A percentile compares a stretch with the other conserved stretches of the same genome.
Conservation (phyloP, 371 early-diverging fungal genomes). For the Gilbertella persicaria region DNA sequence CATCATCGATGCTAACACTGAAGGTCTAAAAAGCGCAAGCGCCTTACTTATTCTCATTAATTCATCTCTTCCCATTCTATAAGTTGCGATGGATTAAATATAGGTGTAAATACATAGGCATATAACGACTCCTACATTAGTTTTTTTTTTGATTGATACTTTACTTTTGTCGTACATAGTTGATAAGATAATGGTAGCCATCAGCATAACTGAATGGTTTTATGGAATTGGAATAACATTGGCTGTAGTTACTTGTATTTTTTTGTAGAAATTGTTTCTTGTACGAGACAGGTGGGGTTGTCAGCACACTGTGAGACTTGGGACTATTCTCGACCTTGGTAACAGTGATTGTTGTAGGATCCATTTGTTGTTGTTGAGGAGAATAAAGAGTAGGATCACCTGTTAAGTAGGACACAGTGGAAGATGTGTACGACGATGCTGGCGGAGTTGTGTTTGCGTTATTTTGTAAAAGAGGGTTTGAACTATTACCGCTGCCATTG, state of each 20-base stretch:
- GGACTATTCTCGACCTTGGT: too few relatives aligned
- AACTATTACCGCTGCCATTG: too few relatives aligned
- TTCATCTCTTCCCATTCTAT: slow-evolving; percentile 82
- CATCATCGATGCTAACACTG: slow-evolving; percentile 88
- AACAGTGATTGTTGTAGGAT: too few relatives aligned
- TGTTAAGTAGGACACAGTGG: too few relatives aligned
- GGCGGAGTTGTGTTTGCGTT: too few relatives aligned
- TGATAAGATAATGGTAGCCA: slow-evolving; percentile 85
- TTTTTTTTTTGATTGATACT: not conserved
- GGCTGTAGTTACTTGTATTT: slow-evolving; percentile 43
- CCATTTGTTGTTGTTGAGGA: too few relatives aligned
- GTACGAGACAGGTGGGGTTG: too few relatives aligned
- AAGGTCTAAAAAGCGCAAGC: slow-evolving; percentile 86
- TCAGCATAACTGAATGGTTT: slow-evolving; percentile 85
- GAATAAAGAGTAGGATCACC: too few relatives aligned
- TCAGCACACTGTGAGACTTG: too few relatives aligned
- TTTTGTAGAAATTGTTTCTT: too few relatives aligned
- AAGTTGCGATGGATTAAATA: not conserved
- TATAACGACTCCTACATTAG: not conserved
- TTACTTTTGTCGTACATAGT: slow-evolving; percentile 77
- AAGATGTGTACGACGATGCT: too few relatives aligned
- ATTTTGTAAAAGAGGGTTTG: too few relatives aligned
- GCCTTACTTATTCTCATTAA: slow-evolving; percentile 86
- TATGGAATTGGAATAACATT: slow-evolving; percentile 74
- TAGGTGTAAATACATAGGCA: slow-evolving; percentile 2